phyloP scores from a whole-genome alignment of 345 rosid genomes.

The Aegle marmelos region DNA sequence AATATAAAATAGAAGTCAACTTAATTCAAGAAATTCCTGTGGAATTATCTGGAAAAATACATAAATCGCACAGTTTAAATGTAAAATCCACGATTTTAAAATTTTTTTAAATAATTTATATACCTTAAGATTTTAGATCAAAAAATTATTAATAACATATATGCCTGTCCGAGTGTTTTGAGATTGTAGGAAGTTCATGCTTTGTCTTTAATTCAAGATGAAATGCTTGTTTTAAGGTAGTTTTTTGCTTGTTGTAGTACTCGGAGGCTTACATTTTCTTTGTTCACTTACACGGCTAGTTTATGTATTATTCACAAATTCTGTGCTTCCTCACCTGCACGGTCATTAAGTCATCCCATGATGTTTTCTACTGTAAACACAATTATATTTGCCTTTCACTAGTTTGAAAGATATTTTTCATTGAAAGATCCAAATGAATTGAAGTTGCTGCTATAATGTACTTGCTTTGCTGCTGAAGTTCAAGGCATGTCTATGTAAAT shows the following conservation, averaged over 20 bases:
- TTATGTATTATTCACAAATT: not conserved
- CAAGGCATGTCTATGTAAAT: not conserved
- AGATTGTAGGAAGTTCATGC: not conserved
- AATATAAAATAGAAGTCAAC: no score
- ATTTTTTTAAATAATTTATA: no score
- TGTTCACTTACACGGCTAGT: not conserved
- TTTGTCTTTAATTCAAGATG: not conserved
- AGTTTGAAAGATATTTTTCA: not conserved
- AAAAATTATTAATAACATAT: no score
- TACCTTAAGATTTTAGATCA: no score
- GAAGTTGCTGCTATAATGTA: not conserved
- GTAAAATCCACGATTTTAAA: no score
- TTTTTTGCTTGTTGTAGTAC: not conserved
- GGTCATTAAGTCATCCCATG: not conserved
- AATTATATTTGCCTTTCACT: not conserved
- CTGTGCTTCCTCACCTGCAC: not conserved
- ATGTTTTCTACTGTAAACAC: not conserved
- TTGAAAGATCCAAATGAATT: not conserved
- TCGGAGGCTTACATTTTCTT: not conserved
- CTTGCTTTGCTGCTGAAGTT: not conserved
- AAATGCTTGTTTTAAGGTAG: not conserved
- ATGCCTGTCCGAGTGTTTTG: not conserved
- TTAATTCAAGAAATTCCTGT: no score
- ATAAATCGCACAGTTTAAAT: no score
- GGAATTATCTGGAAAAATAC: no score